Evolutionary conservation across 148 eudicot species (phyloP), one percentile per base, ranked within the genome.

Genomic region (Polygonum aviculare): DNA sequence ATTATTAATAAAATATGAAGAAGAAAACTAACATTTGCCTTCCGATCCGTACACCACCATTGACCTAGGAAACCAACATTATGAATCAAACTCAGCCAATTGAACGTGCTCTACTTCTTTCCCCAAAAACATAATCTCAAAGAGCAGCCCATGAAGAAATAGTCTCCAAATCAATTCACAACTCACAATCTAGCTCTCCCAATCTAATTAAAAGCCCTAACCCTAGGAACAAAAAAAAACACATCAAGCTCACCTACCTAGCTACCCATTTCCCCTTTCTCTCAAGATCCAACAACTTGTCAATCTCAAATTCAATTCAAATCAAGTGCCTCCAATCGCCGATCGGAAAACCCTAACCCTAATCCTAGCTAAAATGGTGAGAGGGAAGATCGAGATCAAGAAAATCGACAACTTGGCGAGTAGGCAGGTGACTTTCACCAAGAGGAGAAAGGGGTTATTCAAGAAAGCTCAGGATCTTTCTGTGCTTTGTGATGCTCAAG

Each of bases 401-500:
- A 83, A 85, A 78, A 88, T 88, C 7, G 90, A 88, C 18, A 88
- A 85, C 76, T 59, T 85, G 73, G 81, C 88, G 0, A 83, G 80
- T 75, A 84, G 92, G 72, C 92, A 88, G 77, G 92, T 88, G 26
- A 88, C 92, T 4, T 88, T 88, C 79, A 81, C 88, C 0, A 88
- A 88, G 81, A 74, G 92, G 36, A 80, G 92, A 41, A 86, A 76
- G 74, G 92, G 92, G 40, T 75, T 88, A 77, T 82, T 88, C 49
- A 88, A 88, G 85, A 88, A 88, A 80, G 91, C 89, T 12, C 79
- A 80, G 51, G 91, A 88, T 72, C 81, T 88, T 15, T 78, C 89
- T 0, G 82, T 85, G 5, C 84, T 88, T 73, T 88, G 89, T 52
- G 91, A 85, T 75, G 92, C 84, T 21, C 83, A 88, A 33, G 82